Evolutionary conservation across 345 rosid species (phyloP).

Genomic region (Gossypium bickii): DNA sequence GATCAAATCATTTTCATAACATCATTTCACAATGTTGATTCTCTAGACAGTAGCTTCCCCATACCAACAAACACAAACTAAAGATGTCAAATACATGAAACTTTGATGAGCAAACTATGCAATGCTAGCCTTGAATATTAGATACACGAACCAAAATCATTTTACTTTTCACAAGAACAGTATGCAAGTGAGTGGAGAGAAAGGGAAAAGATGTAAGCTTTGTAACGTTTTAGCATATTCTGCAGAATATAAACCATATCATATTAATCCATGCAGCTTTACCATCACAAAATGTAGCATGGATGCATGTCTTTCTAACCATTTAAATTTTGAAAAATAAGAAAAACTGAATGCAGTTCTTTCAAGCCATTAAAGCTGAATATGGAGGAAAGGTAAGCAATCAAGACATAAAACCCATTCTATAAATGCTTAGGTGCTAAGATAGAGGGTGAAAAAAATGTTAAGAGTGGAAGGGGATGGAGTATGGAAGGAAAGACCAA

Average conservation of each 20-base stretch:
- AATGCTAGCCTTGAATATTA: neutral
- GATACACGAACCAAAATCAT: neutral
- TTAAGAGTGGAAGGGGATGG: neutral
- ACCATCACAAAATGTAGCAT: too few relatives aligned
- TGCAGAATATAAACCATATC: neutral
- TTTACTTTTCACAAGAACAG: too few relatives aligned
- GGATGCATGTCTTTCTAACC: too few relatives aligned
- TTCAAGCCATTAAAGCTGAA: too few relatives aligned
- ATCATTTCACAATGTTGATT: neutral
- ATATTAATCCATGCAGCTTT: too few relatives aligned
- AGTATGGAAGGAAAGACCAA: neutral
- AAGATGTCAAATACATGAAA: neutral
- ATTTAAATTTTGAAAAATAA: too few relatives aligned
- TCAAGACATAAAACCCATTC: neutral
- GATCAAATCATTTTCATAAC: neutral
- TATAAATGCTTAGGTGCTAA: neutral
- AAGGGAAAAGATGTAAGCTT: neutral
- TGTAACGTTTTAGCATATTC: neutral
- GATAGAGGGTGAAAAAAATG: neutral
- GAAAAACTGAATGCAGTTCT: too few relatives aligned
- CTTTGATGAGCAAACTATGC: neutral
- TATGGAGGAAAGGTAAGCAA: neutral
- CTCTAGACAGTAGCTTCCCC: neutral
- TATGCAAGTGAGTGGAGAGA: neutral
- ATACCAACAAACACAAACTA: neutral